Evolutionary conservation across 331 rosid genomes (phyloP).

Genomic region (Acacia concinna): DNA sequence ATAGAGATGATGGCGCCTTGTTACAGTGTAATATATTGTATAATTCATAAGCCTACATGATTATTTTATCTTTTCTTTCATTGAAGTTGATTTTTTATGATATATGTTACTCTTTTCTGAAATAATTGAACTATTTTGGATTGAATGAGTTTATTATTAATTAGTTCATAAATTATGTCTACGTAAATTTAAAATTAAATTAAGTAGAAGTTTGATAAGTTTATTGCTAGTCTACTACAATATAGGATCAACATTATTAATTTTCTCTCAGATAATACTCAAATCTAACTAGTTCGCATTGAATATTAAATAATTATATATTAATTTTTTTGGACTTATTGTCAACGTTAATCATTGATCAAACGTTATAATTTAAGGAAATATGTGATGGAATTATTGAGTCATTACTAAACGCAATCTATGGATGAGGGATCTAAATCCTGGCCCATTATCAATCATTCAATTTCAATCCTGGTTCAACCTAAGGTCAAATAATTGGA

Average conservation of each 20-base stretch:
- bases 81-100: background rate
- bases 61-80: background rate
- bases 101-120: background rate
- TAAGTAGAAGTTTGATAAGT: background rate
- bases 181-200: background rate
- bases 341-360: background rate
- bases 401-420: background rate
- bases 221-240: background rate
- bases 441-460: background rate
- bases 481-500: background rate
- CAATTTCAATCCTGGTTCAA: background rate
- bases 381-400: background rate
- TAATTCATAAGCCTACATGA: background rate
- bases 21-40: background rate
- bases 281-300: background rate
- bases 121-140: background rate
- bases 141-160: background rate
- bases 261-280: background rate
- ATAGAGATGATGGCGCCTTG: background rate
- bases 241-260: background rate
- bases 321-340: background rate
- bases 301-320: background rate
- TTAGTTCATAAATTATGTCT: background rate
- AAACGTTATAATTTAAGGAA: background rate
- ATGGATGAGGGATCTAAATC: background rate